Base-by-base conservation (phyloP, 1,284 basidiomycete species). In the Laetiporus sulphureus region DNA sequence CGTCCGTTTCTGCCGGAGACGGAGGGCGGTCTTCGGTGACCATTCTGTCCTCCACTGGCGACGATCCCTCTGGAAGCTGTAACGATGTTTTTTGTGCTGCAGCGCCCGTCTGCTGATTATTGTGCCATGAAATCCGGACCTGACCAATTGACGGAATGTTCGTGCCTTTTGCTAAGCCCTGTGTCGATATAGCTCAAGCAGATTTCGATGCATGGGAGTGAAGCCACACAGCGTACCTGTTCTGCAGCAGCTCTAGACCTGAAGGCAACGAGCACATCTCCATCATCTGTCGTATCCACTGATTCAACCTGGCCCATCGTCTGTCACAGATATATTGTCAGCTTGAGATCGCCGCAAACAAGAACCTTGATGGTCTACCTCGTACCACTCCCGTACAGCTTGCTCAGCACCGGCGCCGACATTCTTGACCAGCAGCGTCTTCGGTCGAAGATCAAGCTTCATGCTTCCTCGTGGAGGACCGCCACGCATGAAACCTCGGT, bases 391-490 rank as follows among this genome's bases (percentile, higher is more conserved):
- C 48, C 76, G 77, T 40, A 91, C 69, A 19, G 77, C 72, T 50
- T 81, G 77, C 35, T 73, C 54, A 40, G 67, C 68, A 27, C 77
- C 77, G 19, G 68, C 66, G 23, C 65, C 67, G 1, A 77, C 76
- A 29, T 82, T 87, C 51, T 87, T 82, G 29, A 96, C 67, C 32
- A 86, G 63, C 22, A 97, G 65, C 57, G 78, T 83, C 63, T 83
- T 89, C 4, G 93, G 87, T 15, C 93, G 79, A 55, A 95, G 93
- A 64, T 97, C 93, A 19, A 97, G 76, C 52, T 86, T 85, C 81
- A 95, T 87, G 52, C 77, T 87, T 3, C 65, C 66, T 38, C 81
- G 70, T 12, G 76, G 69, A 27, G 75, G 68, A 16, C 77, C 81
- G 36, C 86, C 83, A 39, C 84, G 75, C 52, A 71, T 71, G 15